Percentiles rank a stretch among this genome's conserved stretches.
phyloP scores from a whole-genome alignment of 768 basidiomycete genomes.

The Panaeolus cyanescens region DNA sequence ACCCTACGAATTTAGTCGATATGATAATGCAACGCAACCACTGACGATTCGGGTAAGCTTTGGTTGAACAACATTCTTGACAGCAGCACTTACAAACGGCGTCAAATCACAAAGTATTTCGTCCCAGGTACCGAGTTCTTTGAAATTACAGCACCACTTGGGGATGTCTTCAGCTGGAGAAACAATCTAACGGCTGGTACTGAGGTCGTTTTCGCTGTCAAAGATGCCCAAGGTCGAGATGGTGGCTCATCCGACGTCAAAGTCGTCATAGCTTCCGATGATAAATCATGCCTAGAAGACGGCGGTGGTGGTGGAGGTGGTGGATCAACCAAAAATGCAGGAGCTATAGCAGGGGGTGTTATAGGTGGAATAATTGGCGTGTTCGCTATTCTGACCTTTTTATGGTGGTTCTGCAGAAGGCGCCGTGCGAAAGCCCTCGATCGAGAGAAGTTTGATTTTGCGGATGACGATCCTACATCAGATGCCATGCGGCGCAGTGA shows the following conservation, averaged over 20 bases:
- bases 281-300: conserved; percentile 20
- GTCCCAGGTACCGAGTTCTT: conserved; percentile 24
- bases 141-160: conserved; percentile 15
- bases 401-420: neutral
- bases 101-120: conserved; percentile 19
- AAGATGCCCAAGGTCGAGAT: conserved; percentile 21
- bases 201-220: conserved; percentile 22
- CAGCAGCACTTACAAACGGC: neutral
- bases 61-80: too few species aligned
- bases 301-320: neutral
- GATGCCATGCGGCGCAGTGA: neutral
- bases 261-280: conserved; percentile 19
- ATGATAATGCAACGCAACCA: conserved; percentile 21
- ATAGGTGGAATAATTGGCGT: neutral
- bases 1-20: conserved; percentile 25
- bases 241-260: conserved; percentile 23
- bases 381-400: neutral
- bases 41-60: conserved; percentile 26
- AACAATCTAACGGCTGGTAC: conserved; percentile 27
- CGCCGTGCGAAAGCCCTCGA: neutral
- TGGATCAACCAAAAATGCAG: neutral
- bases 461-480: neutral
- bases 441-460: neutral
- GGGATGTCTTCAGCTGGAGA: conserved; percentile 23
- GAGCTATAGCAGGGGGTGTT: neutral